phyloP scores from a whole-genome alignment of 2,329 filamentous ascomycete genomes.

The Sclerotinia nivalis region DNA sequence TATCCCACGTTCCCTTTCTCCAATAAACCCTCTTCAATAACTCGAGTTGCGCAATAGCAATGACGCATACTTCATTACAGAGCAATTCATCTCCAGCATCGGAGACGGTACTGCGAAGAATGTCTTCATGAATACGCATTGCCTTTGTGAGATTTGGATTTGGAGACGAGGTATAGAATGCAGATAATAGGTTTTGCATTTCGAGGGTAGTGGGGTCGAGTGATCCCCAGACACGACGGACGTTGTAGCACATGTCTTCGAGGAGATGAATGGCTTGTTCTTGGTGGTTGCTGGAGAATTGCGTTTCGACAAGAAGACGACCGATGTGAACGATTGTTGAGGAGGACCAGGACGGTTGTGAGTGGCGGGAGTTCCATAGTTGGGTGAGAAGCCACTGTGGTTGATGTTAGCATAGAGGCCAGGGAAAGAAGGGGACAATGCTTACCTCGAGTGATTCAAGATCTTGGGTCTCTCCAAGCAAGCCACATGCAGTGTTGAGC shows the following conservation, averaged over 20 bases:
- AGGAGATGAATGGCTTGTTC: constrained; percentile 29
- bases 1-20: constrained; percentile 45
- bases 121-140: constrained; percentile 33
- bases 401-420: not conserved
- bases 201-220: constrained; percentile 33
- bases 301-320: constrained; percentile 32
- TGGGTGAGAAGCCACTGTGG: constrained; percentile 30
- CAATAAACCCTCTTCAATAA: constrained; percentile 45
- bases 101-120: constrained; percentile 34
- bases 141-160: constrained; percentile 29
- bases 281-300: constrained; percentile 28
- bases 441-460: constrained; percentile 47
- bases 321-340: constrained; percentile 30
- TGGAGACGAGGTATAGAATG: constrained; percentile 30
- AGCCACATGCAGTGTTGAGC: constrained; percentile 47
- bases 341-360: constrained; percentile 29
- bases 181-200: constrained; percentile 31
- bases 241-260: constrained; percentile 36
- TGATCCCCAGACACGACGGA: constrained; percentile 34
- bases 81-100: constrained; percentile 35
- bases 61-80: constrained; percentile 37
- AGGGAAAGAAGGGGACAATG: not conserved
- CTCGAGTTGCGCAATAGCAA: constrained; percentile 40
- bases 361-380: constrained; percentile 30
- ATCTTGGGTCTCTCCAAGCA: constrained; percentile 51